These are phyloP conservation scores for Patellifolia procumbens DNA, from an alignment of 179 eudicot species.

Conservation along the genomic window DNA sequence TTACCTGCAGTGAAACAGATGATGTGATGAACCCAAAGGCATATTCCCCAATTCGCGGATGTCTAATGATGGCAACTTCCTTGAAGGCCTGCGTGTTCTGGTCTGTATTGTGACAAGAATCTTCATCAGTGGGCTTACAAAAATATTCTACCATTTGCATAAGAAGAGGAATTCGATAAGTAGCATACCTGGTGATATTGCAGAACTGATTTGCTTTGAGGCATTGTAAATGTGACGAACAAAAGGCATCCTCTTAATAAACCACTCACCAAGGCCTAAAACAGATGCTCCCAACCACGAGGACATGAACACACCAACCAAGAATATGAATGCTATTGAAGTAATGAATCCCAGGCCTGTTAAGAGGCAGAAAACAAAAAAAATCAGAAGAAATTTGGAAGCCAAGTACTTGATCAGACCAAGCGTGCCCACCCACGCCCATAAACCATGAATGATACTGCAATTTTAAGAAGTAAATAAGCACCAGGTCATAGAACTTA, in stretches of 20 bases:
- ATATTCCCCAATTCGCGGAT: conserved; percentile 80
- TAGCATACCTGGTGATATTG: conserved; percentile 64
- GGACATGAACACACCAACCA: conserved; percentile 80
- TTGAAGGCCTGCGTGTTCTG: conserved; percentile 74
- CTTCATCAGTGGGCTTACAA: conserved; percentile 5
- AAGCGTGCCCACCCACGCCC: background rate
- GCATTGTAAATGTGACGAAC: conserved; percentile 70
- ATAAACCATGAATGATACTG: background rate
- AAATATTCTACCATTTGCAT: background rate
- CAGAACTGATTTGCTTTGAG: conserved; percentile 75
- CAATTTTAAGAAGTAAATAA: background rate
- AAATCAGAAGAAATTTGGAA: background rate
- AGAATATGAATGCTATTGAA: conserved; percentile 67
- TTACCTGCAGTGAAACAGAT: conserved; percentile 69
- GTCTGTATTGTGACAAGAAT: conserved; percentile 38
- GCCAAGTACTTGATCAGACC: background rate
- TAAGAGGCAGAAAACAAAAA: background rate
- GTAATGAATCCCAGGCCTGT: conserved; percentile 75
- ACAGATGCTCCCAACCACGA: conserved; percentile 83
- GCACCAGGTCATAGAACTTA: background rate
- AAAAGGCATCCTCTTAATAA: conserved; percentile 74
- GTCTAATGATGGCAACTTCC: conserved; percentile 79
- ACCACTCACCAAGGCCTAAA: conserved; percentile 68
- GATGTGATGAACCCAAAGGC: conserved; percentile 80
- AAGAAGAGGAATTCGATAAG: conserved; percentile 6